Evolutionary conservation across 805 yeast genomes (phyloP), one percentile per base, ranked within the genome.

Genomic region (Lachancea kluyveri): DNA sequence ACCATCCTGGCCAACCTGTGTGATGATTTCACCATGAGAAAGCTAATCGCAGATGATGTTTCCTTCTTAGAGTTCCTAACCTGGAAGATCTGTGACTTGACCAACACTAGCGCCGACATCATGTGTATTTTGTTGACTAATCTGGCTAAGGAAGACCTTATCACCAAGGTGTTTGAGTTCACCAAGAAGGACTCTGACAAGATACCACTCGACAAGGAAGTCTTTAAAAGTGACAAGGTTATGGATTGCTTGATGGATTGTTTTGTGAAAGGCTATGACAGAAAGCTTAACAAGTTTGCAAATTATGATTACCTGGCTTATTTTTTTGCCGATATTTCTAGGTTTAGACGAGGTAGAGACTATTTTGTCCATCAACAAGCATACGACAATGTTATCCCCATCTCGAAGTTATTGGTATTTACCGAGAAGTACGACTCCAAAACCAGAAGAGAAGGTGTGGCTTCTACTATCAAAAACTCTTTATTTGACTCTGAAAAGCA

Each of bases 391-490:
- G 79, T 83, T 12, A 77, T 82, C 11, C 95, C 95, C 21, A 59
- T 86, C 14, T 75, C 87, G n/a, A 85, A 85, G 52, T 59, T 87
- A 17, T 64, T 84, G 38, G 92, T 77, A 0, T 87, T 86, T 60
- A 81, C 96, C 4, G 88, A 84, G 51, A 74, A 77, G 48, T 81
- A 77, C 43, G 88, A 81, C 50, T 68, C 84, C 9, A 75, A 74
- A 47, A 74, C 75, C 16, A 77, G 97, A 62, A 72, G 97, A 59
- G 88, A 82, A 53, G 96, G 95, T 50, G 88, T 85, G 22, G 94
- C 94, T 1, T 81, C 94, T 4, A 82, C 96, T 2, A 83, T 92
- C 45, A 90, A 92, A 56, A 90, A 90, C 59, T 73, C 90, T 0
- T 62, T 90, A 30, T 90, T 90, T 50, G 95, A 88, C 51, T 65